Percentiles rank a stretch among this genome's conserved stretches.
Conservation (phyloP, 2,329 filamentous ascomycete genomes). For the Diaporthe capsici region DNA sequence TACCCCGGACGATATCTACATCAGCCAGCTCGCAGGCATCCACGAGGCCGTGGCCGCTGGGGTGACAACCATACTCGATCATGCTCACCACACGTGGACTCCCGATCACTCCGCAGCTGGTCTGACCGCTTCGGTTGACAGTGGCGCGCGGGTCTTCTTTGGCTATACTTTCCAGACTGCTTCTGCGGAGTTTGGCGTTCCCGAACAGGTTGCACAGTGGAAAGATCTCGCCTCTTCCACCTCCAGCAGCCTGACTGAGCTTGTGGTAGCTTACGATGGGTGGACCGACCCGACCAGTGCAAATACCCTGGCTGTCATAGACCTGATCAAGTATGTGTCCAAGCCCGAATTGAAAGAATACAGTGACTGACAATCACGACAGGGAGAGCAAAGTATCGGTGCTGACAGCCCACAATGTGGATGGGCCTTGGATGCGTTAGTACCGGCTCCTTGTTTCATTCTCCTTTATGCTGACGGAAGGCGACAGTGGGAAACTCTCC, state of each 20-base stretch:
- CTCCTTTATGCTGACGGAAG: neutral
- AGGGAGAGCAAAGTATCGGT: neutral
- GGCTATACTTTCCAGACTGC: neutral
- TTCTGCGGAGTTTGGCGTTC: neutral
- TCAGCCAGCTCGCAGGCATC: slow-evolving; percentile 61
- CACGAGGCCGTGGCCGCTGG: slow-evolving; percentile 66
- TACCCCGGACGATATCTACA: slow-evolving; percentile 61
- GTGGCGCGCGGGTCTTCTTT: slow-evolving; percentile 1
- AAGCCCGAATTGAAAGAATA: neutral
- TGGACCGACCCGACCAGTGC: neutral
- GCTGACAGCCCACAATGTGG: neutral
- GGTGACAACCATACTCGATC: slow-evolving; percentile 67
- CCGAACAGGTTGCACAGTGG: slow-evolving; percentile 2
- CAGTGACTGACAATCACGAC: neutral
- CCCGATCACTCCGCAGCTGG: neutral
- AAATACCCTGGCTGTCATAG: neutral
- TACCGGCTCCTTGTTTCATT: neutral
- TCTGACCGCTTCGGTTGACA: neutral
- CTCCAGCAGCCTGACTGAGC: neutral
- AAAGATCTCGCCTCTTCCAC: neutral
- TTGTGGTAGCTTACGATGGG: slow-evolving; percentile 1
- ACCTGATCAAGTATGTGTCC: neutral
- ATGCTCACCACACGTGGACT: slow-evolving; percentile 65
- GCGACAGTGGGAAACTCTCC: neutral
- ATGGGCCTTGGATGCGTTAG: slow-evolving; percentile 9